Conservation (phyloP, 2,329 filamentous ascomycete genomes). For the Biscogniauxia mediterranea region DNA sequence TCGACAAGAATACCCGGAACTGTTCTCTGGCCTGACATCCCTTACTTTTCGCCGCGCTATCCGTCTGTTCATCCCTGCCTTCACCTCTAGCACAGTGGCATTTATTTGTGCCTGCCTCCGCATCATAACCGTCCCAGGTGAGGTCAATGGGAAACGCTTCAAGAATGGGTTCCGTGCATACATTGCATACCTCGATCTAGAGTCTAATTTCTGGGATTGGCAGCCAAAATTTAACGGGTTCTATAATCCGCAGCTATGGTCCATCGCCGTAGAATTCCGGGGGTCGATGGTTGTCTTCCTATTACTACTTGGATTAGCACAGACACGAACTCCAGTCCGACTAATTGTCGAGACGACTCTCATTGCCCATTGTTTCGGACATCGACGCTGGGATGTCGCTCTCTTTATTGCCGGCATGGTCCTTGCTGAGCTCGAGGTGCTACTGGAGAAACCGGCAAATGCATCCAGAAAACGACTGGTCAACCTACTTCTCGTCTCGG, state of each 20-base stretch:
- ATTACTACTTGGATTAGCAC: slow-evolving; percentile 29
- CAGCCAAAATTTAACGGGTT: slow-evolving; percentile 28
- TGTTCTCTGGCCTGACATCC: slow-evolving; percentile 33
- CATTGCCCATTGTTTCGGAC: slow-evolving; percentile 25
- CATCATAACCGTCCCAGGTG: slow-evolving; percentile 24
- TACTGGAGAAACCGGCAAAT: slow-evolving; percentile 23
- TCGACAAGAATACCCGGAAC: slow-evolving; percentile 29
- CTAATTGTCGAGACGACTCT: slow-evolving; percentile 24
- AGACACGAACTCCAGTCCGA: slow-evolving; percentile 26
- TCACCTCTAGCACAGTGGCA: slow-evolving; percentile 36
- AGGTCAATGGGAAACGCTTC: slow-evolving; percentile 27
- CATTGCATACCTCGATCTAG: slow-evolving; percentile 30
- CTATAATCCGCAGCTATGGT: slow-evolving; percentile 36
- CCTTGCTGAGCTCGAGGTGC: slow-evolving; percentile 28
- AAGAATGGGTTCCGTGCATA: slow-evolving; percentile 25
- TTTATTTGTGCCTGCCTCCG: slow-evolving; percentile 30
- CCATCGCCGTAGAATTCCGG: slow-evolving; percentile 35
- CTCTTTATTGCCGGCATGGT: slow-evolving; percentile 32
- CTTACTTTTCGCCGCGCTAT: slow-evolving; percentile 42
- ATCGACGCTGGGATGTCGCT: slow-evolving; percentile 31
- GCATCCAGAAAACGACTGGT: slow-evolving; percentile 16
- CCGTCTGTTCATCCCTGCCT: slow-evolving; percentile 40
- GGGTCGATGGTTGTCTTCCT: slow-evolving; percentile 36
- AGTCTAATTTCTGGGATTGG: slow-evolving; percentile 32
- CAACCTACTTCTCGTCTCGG: slow-evolving; percentile 21